Percentiles rank a stretch among this genome's conserved stretches.
Evolutionary conservation across 2,329 filamentous ascomycete species (phyloP).

Genomic region (Xylariaceae sp.): DNA sequence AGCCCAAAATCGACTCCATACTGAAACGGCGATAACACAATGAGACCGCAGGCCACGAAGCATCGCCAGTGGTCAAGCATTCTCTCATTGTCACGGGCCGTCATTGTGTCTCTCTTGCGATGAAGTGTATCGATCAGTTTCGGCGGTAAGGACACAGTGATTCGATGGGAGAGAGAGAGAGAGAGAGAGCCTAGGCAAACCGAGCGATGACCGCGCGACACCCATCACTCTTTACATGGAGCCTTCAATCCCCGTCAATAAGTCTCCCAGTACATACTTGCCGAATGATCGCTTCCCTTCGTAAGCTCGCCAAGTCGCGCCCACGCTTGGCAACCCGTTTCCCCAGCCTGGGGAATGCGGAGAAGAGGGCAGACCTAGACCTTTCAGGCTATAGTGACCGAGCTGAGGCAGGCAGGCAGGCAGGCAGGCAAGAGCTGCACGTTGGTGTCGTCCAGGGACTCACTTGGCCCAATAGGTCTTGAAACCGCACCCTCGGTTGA

Average conservation of each 20-base stretch:
- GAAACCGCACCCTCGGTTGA: no score
- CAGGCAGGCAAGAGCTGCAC: no score
- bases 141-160: no score
- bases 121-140: no score
- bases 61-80: slow-evolving; percentile 41
- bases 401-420: no score
- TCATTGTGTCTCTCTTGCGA: slow-evolving; percentile 9
- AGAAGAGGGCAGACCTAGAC: slow-evolving; percentile 5
- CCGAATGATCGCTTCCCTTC: slow-evolving; percentile 10
- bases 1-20: slow-evolving; percentile 49
- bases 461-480: no score
- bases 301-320: slow-evolving; percentile 9
- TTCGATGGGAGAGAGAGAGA: no score
- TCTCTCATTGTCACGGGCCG: slow-evolving; percentile 18
- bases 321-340: slow-evolving; percentile 7
- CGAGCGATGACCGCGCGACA: no score
- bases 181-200: no score
- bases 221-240: no score
- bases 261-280: slow-evolving; percentile 4
- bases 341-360: slow-evolving; percentile 10
- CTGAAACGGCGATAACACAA: slow-evolving; percentile 47
- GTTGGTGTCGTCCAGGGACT: no score
- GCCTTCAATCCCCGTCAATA: neutral
- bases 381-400: slow-evolving; percentile 13
- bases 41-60: slow-evolving; percentile 41